Base-by-base conservation (phyloP, 202 grass and related monocot genomes). In the Alloteropsis angusta region DNA sequence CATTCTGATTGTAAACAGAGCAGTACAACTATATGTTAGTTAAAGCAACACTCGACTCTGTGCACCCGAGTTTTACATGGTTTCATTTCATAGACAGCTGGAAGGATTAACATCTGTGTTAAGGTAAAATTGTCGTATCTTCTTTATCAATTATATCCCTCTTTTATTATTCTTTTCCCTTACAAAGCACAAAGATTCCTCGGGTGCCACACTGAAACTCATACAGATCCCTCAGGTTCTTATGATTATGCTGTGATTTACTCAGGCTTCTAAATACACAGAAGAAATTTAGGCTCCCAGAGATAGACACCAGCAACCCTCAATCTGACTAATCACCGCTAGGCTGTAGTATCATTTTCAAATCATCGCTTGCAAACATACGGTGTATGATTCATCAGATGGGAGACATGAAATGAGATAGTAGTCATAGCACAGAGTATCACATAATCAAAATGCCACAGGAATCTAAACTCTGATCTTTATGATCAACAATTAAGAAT, bases 261-360 rank as follows among this genome's bases (percentile, higher is more conserved):
- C 39, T 48, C 45, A 71, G 17, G 48, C 1, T 5, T 39, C n/a
- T 9, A 46, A 60, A 36, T 52, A 28, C 44, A 8, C 3, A 7
- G 38, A 88, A 84, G 19, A 65, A 64, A 58, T 71, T 42, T 26
- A 69, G n/a, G 35, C 22, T 53, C 55, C 18, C 3, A 66, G 71
- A 63, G 9, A 25, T 46, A 57, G 62, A 8, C 15, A 50, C 2
- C 60, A 60, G n/a, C 21, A 63, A 57, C 26, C 55, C 13, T n/a
- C 23, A 66, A 1, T 54, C 6, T 53, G 18, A 74, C 16, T 46
- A 18, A 60, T 56, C 9, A n/a, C 13, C 10, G 19, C 45, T 82
- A 77, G 15, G 26, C 5, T 60, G 58, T 5, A 67, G 44, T 35
- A 21, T 11, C 41, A 26, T n/a, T 62, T 17, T 39, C n/a, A 2